Conservation (phyloP, 306 rosid genomes). For the Luffa aegyptiaca region DNA sequence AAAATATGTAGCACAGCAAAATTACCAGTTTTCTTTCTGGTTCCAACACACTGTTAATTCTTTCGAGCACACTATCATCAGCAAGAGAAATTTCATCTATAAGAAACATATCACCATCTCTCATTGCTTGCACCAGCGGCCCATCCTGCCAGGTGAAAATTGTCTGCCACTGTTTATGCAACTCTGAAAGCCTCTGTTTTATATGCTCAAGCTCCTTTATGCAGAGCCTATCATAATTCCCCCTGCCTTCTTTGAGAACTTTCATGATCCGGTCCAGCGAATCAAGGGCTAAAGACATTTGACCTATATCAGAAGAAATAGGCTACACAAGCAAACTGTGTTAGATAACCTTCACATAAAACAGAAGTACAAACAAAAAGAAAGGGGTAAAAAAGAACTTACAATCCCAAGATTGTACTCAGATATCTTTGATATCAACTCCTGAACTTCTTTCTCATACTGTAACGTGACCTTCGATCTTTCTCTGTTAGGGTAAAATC, state of each 20-base stretch:
- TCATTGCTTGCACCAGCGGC: constrained; percentile 87
- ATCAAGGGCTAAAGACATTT: constrained; percentile 46
- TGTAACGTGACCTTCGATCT: constrained; percentile 47
- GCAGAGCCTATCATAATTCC: constrained; percentile 20
- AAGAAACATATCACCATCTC: constrained; percentile 72
- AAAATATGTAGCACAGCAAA: neutral
- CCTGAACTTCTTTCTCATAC: constrained; percentile 40
- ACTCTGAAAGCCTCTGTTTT: constrained; percentile 30
- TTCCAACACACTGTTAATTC: constrained; percentile 91
- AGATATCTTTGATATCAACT: constrained; percentile 35
- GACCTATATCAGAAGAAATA: constrained; percentile 62
- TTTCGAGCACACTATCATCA: constrained; percentile 96
- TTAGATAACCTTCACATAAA: neutral
- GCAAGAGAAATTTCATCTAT: constrained; percentile 95
- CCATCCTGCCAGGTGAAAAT: constrained; percentile 94
- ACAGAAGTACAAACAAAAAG: neutral
- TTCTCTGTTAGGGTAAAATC: constrained; percentile 73
- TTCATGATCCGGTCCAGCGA: constrained; percentile 32
- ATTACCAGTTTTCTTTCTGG: constrained; percentile 73
- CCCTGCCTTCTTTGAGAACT: constrained; percentile 30
- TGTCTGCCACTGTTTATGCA: constrained; percentile 78
- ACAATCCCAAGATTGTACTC: constrained; percentile 33
- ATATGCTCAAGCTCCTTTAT: constrained; percentile 26
- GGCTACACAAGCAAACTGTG: constrained; percentile 20
- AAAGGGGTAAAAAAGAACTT: constrained; percentile 19